phyloP scores from a whole-genome alignment of 192 early-diverging fungal genomes.

The Entomortierella beljakovae region DNA sequence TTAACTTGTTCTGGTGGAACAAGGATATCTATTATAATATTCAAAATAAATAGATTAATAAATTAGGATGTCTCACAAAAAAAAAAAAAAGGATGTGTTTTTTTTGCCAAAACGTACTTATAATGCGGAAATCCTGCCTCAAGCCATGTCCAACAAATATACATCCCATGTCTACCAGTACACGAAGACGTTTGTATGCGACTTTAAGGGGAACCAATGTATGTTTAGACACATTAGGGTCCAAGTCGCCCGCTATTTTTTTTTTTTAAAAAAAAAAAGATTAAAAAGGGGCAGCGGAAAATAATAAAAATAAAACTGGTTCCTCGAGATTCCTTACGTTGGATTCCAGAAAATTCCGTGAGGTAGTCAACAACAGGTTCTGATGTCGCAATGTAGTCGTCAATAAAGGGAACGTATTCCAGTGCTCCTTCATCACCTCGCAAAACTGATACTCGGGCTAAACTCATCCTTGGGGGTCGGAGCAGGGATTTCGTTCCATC shows the following conservation, averaged over 20 bases:
- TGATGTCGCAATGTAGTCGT: conserved; percentile 92
- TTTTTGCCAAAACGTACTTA: conserved; percentile 69
- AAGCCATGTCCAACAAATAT: conserved; percentile 96
- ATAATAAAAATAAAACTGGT: not conserved
- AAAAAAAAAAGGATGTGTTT: not conserved
- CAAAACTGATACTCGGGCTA: conserved; percentile 93
- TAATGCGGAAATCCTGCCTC: conserved; percentile 95
- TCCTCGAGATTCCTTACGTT: conserved; percentile 61
- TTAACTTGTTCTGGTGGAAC: conserved; percentile 88
- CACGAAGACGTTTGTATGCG: conserved; percentile 92
- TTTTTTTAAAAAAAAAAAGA: not conserved
- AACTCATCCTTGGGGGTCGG: conserved; percentile 80
- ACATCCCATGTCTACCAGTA: conserved; percentile 91
- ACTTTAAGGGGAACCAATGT: conserved; percentile 92
- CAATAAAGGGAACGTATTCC: conserved; percentile 90
- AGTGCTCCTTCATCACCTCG: conserved; percentile 79
- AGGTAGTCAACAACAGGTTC: conserved; percentile 93
- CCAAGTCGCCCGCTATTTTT: conserved; percentile 81
- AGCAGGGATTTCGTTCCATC: conserved; percentile 91
- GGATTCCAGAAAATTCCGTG: conserved; percentile 95
- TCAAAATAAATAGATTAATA: not conserved
- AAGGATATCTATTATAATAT: conserved; percentile 72
- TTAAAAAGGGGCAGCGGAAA: not conserved
- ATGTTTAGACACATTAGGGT: conserved; percentile 73
- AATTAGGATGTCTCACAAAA: not conserved